phyloP scores from a whole-genome alignment of 768 basidiomycete species.

The Tylopilus vinaceipallidus region DNA sequence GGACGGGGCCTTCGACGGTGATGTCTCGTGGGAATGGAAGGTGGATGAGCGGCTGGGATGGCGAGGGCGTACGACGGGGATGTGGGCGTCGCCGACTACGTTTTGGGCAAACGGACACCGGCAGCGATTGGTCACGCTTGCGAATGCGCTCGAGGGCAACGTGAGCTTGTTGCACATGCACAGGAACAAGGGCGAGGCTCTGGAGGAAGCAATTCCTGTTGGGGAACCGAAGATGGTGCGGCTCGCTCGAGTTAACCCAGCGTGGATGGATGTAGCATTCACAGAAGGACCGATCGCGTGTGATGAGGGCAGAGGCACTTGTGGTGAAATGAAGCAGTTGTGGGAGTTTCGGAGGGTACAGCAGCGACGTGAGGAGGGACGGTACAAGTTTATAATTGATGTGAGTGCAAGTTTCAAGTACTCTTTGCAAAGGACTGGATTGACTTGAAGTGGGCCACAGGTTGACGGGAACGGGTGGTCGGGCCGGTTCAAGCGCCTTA shows the following conservation, averaged over 20 bases:
- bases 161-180: slow-evolving; percentile 38
- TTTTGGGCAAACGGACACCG: slow-evolving; percentile 38
- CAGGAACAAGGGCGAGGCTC: not conserved
- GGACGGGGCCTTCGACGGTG: slow-evolving; percentile 18
- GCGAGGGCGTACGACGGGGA: slow-evolving; percentile 77
- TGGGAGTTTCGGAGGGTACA: slow-evolving; percentile 53
- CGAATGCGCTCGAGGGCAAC: slow-evolving; percentile 13
- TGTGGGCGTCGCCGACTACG: slow-evolving; percentile 36
- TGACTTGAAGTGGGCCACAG: slow-evolving; percentile 26
- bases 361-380: slow-evolving; percentile 46
- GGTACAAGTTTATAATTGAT: slow-evolving; percentile 61
- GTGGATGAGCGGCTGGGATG: slow-evolving; percentile 60
- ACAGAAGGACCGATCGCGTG: slow-evolving; percentile 45
- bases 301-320: slow-evolving; percentile 29
- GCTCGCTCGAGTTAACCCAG: slow-evolving; percentile 46
- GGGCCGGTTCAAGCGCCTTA: slow-evolving; percentile 62
- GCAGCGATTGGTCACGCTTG: no score
- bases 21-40: slow-evolving; percentile 67
- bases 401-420: slow-evolving; percentile 35
- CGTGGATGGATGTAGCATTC: slow-evolving; percentile 60
- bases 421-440: not conserved
- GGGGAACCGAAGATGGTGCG: slow-evolving; percentile 34
- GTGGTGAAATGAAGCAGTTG: slow-evolving; percentile 41
- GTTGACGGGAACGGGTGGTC: slow-evolving; percentile 70
- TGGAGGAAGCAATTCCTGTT: slow-evolving; percentile 28